phyloP scores from a whole-genome alignment of 345 rosid genomes.

The Draba incana region DNA sequence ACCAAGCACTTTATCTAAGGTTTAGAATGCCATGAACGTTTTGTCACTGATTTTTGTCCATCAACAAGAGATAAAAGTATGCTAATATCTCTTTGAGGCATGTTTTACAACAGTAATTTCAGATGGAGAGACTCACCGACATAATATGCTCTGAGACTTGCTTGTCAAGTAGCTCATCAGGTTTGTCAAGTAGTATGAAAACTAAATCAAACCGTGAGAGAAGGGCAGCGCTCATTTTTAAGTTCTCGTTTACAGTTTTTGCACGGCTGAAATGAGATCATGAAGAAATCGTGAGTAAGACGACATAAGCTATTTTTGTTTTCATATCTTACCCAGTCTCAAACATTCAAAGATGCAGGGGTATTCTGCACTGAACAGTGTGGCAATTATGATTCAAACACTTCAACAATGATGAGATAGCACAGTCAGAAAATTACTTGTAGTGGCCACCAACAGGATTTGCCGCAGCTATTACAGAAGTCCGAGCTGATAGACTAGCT shows the following conservation, averaged over 20 bases:
- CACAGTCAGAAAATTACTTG: conserved; percentile 57
- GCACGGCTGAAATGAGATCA: conserved; percentile 85
- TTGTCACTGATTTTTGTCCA: conserved; percentile 13
- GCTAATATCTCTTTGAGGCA: conserved; percentile 20
- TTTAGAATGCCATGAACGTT: conserved; percentile 1
- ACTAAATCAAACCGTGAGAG: conserved; percentile 97
- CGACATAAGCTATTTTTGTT: conserved; percentile 3
- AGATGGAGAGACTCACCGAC: conserved; percentile 68
- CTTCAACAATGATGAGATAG: conserved; percentile 18
- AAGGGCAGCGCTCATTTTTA: conserved; percentile 95
- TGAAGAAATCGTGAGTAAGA: conserved; percentile 22
- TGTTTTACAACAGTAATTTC: conserved; percentile 26
- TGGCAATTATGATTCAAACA: conserved; percentile 14
- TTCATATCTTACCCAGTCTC: background rate
- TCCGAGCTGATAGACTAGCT: conserved; percentile 95
- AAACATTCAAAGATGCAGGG: conserved; percentile 1
- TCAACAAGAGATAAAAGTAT: background rate
- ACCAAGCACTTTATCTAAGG: conserved; percentile 14
- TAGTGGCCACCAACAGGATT: conserved; percentile 99
- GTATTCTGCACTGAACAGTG: conserved; percentile 11
- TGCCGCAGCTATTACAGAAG: conserved; percentile 97
- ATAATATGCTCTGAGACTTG: conserved; percentile 92
- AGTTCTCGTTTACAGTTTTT: conserved; percentile 95
- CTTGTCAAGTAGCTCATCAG: conserved; percentile 91
- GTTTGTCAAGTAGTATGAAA: conserved; percentile 95